Base-by-base conservation (phyloP, 305 asterid species). In the Solanum chacoense region DNA sequence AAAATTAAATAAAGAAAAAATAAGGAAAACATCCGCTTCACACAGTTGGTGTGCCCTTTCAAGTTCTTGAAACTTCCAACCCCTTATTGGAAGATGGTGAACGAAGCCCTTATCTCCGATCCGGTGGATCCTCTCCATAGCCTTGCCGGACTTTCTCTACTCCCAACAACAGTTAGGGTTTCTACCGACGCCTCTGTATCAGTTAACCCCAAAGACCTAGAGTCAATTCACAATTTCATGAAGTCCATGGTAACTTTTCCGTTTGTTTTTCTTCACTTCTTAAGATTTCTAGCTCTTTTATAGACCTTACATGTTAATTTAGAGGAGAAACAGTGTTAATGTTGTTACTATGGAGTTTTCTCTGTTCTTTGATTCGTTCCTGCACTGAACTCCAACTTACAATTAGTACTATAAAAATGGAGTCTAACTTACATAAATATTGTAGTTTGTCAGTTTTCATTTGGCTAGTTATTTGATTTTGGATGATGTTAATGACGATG, bases 101-200 rank as follows among this genome's bases (percentile, higher is more conserved):
- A 89, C 76, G 92, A 87, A 80, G 50, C 91, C 87, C 7, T 29
- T 28, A 84, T 65, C 63, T 73, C 94, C 89, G 92, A 86, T 35
- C 88, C 92, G 18, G 85, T 88, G 80, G 98, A 94, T 31, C 97
- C 98, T 20, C 94, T 95, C 45, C 91, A 89, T 45, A 93, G 89
- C 73, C 89, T 93, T 85, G 50, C 63, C 78, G 98, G 96, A 32
- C 93, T 92, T 2, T 86, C 93, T 90, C 91, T 94, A 20, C 92
- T 96, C 86, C 95, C 98, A 8, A 93, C 94, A 85, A 90, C 96
- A 87, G 77, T 93, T 91, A 92, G 94, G 96, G 94, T 93, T 87
- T 87, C 95, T 2, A 81, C 91, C 36, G 90, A 65, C 86, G 88
- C 72, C 81, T 85, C 92, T 7, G 71, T 90, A 37, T 93, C 94